Conservation (phyloP, 2,329 filamentous ascomycete species). For the Neofusicoccum sp. region DNA sequence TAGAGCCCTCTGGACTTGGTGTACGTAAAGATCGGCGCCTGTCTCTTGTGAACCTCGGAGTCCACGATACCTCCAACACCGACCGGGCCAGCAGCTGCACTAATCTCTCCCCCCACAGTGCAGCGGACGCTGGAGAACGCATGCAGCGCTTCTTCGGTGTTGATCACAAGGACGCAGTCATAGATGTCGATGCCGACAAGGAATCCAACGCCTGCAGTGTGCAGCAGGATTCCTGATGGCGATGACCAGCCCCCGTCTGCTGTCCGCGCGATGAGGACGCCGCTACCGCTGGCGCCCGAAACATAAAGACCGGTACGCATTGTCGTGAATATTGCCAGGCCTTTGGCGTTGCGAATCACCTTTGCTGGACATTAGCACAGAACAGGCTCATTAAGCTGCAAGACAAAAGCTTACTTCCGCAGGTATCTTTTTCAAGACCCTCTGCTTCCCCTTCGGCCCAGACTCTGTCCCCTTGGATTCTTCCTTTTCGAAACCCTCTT, state of each 20-base stretch:
- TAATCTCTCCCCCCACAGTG: constrained; percentile 80
- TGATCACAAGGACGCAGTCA: constrained; percentile 92
- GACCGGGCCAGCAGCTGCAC: constrained; percentile 75
- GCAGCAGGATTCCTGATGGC: constrained; percentile 86
- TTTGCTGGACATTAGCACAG: constrained; percentile 32
- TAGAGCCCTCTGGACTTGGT: constrained; percentile 89
- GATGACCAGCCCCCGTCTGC: constrained; percentile 89
- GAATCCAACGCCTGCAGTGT: constrained; percentile 87
- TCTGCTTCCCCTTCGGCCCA: constrained; percentile 62
- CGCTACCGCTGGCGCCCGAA: constrained; percentile 87
- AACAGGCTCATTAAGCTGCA: background rate
- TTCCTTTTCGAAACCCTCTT: constrained; percentile 70
- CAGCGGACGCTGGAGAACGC: constrained; percentile 78
- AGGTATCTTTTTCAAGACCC: constrained; percentile 80
- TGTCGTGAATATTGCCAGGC: constrained; percentile 90
- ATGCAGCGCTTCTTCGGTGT: constrained; percentile 80
- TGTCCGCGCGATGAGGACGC: constrained; percentile 80
- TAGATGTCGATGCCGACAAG: constrained; percentile 92
- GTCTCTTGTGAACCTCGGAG: constrained; percentile 66
- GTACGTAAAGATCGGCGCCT: constrained; percentile 78
- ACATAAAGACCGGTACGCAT: constrained; percentile 94
- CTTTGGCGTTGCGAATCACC: constrained; percentile 87
- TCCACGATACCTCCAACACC: constrained; percentile 75
- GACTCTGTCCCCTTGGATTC: constrained; percentile 50
- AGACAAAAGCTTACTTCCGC: constrained; percentile 46